phyloP scores from a whole-genome alignment of 177 flowering plant species.

The Vitis hybrid region DNA sequence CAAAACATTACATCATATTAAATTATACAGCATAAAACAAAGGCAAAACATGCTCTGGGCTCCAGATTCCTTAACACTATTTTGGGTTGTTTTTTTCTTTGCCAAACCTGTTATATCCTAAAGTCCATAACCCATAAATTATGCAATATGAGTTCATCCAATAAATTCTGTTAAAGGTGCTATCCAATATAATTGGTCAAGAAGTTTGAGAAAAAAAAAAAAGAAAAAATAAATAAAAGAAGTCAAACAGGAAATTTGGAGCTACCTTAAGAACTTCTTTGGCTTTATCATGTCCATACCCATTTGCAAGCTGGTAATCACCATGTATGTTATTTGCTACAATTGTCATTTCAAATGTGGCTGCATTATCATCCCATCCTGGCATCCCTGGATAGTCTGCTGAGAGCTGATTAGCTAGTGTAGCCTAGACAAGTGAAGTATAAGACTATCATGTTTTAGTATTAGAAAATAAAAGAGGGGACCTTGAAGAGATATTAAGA shows the following conservation, averaged over 20 bases:
- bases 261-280: slow-evolving; percentile 65
- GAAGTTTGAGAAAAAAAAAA: background rate
- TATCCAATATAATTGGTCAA: background rate
- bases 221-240: background rate
- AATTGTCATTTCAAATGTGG: slow-evolving; percentile 77
- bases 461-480: background rate
- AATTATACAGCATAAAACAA: background rate
- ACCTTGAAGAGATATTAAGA: too few relatives aligned
- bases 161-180: too few relatives aligned
- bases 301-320: slow-evolving; percentile 92
- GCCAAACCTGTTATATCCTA: too few relatives aligned
- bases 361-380: slow-evolving; percentile 85
- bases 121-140: too few relatives aligned
- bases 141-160: too few relatives aligned
- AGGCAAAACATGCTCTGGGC: too few relatives aligned
- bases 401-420: slow-evolving; percentile 53
- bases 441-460: slow-evolving; percentile 11
- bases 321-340: slow-evolving; percentile 77
- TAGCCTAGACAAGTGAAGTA: slow-evolving; percentile 45
- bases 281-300: slow-evolving; percentile 66
- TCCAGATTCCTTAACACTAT: too few relatives aligned
- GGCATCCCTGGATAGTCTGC: slow-evolving; percentile 77
- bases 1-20: background rate
- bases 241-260: background rate
- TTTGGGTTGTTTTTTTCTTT: too few relatives aligned